These are phyloP conservation scores for Penicillium hesseltinei DNA, from an alignment of 2,329 filamentous ascomycete species.

Conservation along the genomic window DNA sequence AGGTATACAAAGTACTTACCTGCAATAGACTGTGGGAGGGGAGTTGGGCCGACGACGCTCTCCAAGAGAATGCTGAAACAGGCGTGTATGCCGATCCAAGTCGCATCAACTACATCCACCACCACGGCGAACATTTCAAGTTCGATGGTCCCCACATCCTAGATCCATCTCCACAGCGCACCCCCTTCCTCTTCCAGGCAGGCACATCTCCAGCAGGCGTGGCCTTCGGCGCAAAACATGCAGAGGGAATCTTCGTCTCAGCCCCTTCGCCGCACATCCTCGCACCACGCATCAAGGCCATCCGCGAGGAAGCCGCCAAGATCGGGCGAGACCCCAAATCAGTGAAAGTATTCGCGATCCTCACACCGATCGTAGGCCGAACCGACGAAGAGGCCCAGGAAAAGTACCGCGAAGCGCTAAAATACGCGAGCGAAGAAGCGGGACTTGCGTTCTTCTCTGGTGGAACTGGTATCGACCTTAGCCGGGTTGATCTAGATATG, in stretches of 20 bases:
- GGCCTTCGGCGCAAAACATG: slow-evolving; percentile 1
- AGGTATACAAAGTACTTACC: not conserved
- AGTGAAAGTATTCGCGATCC: not conserved
- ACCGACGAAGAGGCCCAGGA: not conserved
- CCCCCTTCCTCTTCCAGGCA: slow-evolving; percentile 43
- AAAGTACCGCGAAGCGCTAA: not conserved
- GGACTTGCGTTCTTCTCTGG: not conserved
- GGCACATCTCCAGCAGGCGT: slow-evolving; percentile 18
- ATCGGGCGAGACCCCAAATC: not conserved
- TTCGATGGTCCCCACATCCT: slow-evolving; percentile 32
- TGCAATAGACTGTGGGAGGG: not conserved
- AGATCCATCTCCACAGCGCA: slow-evolving; percentile 40
- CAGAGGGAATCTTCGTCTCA: slow-evolving; percentile 2
- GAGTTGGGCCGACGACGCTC: slow-evolving; percentile 1
- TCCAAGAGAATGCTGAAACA: slow-evolving; percentile 3
- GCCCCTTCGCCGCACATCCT: slow-evolving; percentile 17
- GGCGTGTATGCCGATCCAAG: slow-evolving; percentile 21
- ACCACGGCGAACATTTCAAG: slow-evolving; percentile 31
- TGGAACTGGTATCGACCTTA: not conserved
- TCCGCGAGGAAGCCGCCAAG: not conserved
- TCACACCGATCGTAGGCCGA: slow-evolving; percentile 1
- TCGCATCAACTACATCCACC: slow-evolving; percentile 21
- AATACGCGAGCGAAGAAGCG: not conserved
- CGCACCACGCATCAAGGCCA: not conserved
- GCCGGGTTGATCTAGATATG: not conserved